Evolutionary conservation across 345 rosid species (phyloP).

Genomic region (Euphorbia pulcherrima): DNA sequence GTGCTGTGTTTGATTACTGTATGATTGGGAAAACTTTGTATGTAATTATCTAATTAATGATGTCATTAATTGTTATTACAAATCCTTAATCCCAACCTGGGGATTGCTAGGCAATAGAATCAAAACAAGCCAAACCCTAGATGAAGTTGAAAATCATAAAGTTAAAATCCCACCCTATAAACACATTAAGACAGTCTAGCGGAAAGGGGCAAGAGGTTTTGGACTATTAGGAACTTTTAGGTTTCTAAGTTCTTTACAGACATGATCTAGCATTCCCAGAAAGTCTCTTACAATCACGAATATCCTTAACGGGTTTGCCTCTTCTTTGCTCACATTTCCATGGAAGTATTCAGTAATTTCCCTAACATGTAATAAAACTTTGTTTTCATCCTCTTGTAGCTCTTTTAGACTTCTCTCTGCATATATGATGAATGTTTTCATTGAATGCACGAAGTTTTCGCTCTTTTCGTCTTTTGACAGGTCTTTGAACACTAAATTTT

Average conservation of each 20-base stretch:
- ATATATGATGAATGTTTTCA: constrained; percentile 51
- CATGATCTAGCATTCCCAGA: constrained; percentile 88
- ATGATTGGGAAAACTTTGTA: no score
- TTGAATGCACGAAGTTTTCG: constrained; percentile 45
- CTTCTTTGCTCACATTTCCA: constrained; percentile 83
- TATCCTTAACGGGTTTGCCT: constrained; percentile 74
- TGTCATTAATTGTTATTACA: constrained; percentile 7
- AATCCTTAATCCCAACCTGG: constrained; percentile 7
- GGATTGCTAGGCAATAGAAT: constrained; percentile 6
- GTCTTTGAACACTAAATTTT: constrained; percentile 42
- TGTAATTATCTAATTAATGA: background rate
- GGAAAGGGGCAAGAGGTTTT: constrained; percentile 77
- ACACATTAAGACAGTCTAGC: constrained; percentile 33
- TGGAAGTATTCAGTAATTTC: constrained; percentile 91
- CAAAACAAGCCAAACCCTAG: constrained; percentile 14
- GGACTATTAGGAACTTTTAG: constrained; percentile 53
- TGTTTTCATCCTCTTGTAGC: constrained; percentile 64
- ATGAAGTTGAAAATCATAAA: background rate
- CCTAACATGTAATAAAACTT: constrained; percentile 61
- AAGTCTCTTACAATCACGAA: constrained; percentile 98
- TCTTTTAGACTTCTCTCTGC: constrained; percentile 62
- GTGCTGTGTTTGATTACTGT: no score
- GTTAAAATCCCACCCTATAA: constrained; percentile 1
- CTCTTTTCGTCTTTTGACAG: constrained; percentile 42
- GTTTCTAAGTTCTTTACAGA: constrained; percentile 83